These are phyloP conservation scores for Echria macrotheca DNA, from an alignment of 495 filamentous ascomycete species.

Conservation along the genomic window DNA sequence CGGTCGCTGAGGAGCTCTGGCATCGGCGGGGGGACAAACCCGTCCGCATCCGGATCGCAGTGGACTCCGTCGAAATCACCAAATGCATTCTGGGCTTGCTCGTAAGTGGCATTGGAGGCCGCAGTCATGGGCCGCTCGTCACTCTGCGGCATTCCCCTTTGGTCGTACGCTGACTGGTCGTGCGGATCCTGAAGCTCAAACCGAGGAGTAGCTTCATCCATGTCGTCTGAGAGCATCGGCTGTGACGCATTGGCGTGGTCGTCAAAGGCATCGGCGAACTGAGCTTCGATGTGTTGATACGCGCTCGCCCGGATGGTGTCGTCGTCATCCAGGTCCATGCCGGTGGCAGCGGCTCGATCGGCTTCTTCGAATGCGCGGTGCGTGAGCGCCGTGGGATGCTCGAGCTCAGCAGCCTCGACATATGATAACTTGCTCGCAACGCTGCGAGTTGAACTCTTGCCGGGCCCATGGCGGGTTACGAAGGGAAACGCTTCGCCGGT, in stretches of 20 bases:
- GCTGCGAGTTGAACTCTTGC: slow-evolving; percentile 41
- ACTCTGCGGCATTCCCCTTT: not conserved
- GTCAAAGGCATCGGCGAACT: slow-evolving; percentile 21
- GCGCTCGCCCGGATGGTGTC: slow-evolving; percentile 26
- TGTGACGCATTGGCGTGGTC: slow-evolving; percentile 11
- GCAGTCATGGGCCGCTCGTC: slow-evolving; percentile 38
- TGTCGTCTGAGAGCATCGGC: slow-evolving; percentile 15
- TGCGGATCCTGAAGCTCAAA: slow-evolving; percentile 26
- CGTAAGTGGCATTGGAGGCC: slow-evolving; percentile 63
- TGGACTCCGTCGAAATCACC: slow-evolving; percentile 93
- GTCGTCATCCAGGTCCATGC: slow-evolving; percentile 28
- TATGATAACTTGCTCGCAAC: slow-evolving; percentile 39
- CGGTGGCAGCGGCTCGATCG: slow-evolving; percentile 28
- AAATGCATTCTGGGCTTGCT: slow-evolving; percentile 68
- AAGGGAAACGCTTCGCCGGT: slow-evolving; percentile 31
- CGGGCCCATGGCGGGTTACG: slow-evolving; percentile 39
- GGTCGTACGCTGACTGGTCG: slow-evolving; percentile 16
- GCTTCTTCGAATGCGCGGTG: slow-evolving; percentile 41
- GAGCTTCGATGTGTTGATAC: slow-evolving; percentile 28
- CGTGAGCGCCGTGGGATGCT: slow-evolving; percentile 36
- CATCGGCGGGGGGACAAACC: slow-evolving; percentile 21
- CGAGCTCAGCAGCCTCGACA: slow-evolving; percentile 42
- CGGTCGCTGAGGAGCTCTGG: slow-evolving; percentile 14
- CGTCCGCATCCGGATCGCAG: slow-evolving; percentile 49
- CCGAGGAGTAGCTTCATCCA: slow-evolving; percentile 15